These are phyloP conservation scores for Telfairia occidentalis DNA, from an alignment of 331 rosid genomes.

Conservation along the genomic window DNA sequence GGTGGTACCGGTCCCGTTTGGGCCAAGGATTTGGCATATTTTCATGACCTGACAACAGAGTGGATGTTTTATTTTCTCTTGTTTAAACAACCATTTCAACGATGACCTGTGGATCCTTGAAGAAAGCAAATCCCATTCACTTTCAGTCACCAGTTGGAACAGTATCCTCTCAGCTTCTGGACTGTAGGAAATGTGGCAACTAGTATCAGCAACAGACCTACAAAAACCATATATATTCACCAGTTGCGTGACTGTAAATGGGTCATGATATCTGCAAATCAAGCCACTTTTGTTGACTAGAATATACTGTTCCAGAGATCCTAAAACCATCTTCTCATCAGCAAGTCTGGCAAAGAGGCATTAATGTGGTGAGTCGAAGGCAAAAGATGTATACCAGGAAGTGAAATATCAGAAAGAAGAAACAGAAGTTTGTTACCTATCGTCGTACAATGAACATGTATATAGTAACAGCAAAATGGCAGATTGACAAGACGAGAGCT, in stretches of 20 bases:
- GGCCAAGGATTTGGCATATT: conserved; percentile 45
- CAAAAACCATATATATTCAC: conserved; percentile 59
- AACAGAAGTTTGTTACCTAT: conserved; percentile 42
- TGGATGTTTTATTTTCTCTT: conserved; percentile 45
- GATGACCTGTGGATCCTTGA: conserved; percentile 57
- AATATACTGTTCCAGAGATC: conserved; percentile 71
- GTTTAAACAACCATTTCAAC: conserved; percentile 84
- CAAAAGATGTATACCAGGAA: background rate
- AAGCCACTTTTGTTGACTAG: conserved; percentile 40
- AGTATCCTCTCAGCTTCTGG: conserved; percentile 63
- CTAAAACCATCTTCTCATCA: conserved; percentile 74
- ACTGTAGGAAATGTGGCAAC: conserved; percentile 47
- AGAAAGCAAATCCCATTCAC: conserved; percentile 60
- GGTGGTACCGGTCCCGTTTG: conserved; percentile 24
- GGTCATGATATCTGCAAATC: conserved; percentile 25
- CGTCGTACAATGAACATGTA: conserved; percentile 62
- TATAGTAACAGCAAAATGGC: conserved; percentile 60
- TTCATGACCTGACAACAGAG: conserved; percentile 54
- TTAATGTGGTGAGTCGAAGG: conserved; percentile 20
- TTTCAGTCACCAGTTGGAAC: conserved; percentile 41
- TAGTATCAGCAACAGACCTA: conserved; percentile 49
- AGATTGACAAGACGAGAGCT: conserved; percentile 60
- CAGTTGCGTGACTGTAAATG: conserved; percentile 35
- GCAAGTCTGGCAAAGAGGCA: conserved; percentile 51
- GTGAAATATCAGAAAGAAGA: background rate